Evolutionary conservation across 164 flowering plant genomes (phyloP), one percentile per base, ranked within the genome.

Genomic region (Annona cherimola): DNA sequence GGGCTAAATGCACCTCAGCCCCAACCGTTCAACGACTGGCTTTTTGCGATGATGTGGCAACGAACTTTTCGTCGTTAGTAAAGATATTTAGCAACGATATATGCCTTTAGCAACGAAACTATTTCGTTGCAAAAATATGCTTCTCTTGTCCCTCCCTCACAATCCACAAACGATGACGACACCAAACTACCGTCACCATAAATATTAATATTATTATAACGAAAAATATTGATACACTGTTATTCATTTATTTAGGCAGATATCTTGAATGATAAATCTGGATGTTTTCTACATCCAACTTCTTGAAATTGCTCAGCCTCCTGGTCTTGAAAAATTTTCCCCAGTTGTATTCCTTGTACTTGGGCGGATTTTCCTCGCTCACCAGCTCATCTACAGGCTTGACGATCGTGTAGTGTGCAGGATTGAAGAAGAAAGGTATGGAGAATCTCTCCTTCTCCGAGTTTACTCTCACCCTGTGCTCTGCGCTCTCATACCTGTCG

Each of bases 391-490:
- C 83, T 63, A 86, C 26, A 2, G 90, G 94, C 80, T 85, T 78
- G 64, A 90, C 85, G 71, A 40, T 45, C 1, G 74, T 81, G 64
- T 77, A 43, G 62, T 83, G 87, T 3, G 86, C 61, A 5, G 90
- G 88, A 42, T 77, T 76, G 76, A 88, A 76, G 80, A 87, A 87
- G 78, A 81, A 89, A 35, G 96, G 91, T 4, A 86, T 77, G 9
- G 91, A 89, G n/a, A 87, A 81, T 76, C 91, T 86, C 20, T 83
- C 93, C 76, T 67, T 85, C 74, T 81, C 67, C 0, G 87, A 72
- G 69, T 87, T 90, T 70, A 85, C 88, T 77, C 73, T 74, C 75
- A 81, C 95, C 68, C 91, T 83, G 74, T 90, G 95, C 79, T 90
- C 95, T 39, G 73, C 85, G 65, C 95, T 90, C 77, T 81, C 84